A percentile compares a stretch with the other conserved stretches of the same genome.
phyloP scores from a whole-genome alignment of 1,139 yeast species.

The Zygosaccharomyces pseudobailii region DNA sequence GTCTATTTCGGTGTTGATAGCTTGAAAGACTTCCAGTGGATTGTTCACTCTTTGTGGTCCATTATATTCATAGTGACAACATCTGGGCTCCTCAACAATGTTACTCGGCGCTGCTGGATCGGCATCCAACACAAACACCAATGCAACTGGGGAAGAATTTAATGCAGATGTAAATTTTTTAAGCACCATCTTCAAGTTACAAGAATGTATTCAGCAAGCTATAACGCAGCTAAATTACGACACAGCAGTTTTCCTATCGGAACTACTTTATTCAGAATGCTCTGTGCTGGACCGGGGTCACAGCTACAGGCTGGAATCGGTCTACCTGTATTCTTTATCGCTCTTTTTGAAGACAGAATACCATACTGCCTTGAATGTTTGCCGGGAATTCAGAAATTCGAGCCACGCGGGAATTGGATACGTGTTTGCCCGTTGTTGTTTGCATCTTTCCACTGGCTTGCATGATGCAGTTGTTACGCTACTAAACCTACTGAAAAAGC shows the following conservation, averaged over 20 bases:
- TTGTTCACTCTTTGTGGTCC: background rate
- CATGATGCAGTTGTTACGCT: conserved; percentile 21
- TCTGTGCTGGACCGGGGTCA: conserved; percentile 17
- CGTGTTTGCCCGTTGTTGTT: conserved; percentile 27
- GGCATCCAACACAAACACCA: conserved; percentile 5
- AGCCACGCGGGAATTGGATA: conserved; percentile 27
- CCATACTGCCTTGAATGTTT: conserved; percentile 21
- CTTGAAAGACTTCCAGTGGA: background rate
- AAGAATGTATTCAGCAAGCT: conserved; percentile 15
- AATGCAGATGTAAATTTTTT: conserved; percentile 9
- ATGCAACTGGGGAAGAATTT: conserved; percentile 10
- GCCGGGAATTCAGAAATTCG: conserved; percentile 19
- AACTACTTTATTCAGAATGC: conserved; percentile 28
- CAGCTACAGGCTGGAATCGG: conserved; percentile 20
- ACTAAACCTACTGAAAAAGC: conserved; percentile 7
- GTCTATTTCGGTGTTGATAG: no score
- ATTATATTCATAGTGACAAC: background rate
- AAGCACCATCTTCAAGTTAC: conserved; percentile 11
- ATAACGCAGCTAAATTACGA: conserved; percentile 29
- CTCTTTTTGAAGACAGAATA: conserved; percentile 25
- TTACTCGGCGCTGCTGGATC: conserved; percentile 9
- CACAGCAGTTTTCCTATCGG: conserved; percentile 31
- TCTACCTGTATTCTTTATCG: conserved; percentile 28
- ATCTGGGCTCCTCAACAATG: conserved; percentile 2
- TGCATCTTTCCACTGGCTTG: conserved; percentile 19